Base-by-base conservation (phyloP, 495 filamentous ascomycete genomes). In the Penicillium roqueforti region DNA sequence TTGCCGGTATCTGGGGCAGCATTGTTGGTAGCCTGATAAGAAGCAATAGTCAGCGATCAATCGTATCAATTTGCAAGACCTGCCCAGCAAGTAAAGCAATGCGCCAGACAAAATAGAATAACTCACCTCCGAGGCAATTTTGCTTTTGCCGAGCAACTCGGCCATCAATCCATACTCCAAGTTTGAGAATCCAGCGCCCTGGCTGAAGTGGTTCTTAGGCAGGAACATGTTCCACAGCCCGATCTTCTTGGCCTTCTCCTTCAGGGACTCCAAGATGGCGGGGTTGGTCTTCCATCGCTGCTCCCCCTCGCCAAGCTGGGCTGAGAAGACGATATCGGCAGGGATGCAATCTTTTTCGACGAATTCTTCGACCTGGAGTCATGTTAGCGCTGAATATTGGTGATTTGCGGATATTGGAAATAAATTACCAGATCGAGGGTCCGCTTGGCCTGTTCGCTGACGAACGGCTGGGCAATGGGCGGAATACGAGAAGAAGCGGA, bases 171-270 rank as follows among this genome's bases (percentile, higher is more conserved):
- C 91, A 63, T 96, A 96, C 68, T 96, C 91, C 18, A 96, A 76
- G 68, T 96, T 96, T 10, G 82, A 87, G 72, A 87, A 92, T 31
- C 91, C 92, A 4, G 92, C 91, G 14, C 91, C 92, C 71, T 97
- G 88, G 56, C 84, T 87, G 80, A 96, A 97, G 74, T 97, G 92
- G 59, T 84, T 89, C 74, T 89, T 92, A 42, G 92, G 87, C 54
- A 98, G 71, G 79, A 98, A 98, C 83, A 98, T 87, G 69, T 98
- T 98, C 93, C 93, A 98, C 40, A 98, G 78, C 0, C 93, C 93
- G n/a, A 92, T 76, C 63, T 85, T 78, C 65, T 80, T 81, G 11
- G 93, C 93, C 65, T 88, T 89, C 44, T 74, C 71, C 80, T 98
- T 98, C 57, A 98, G 79, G 37, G 89, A 83, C 59, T 97, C 93